Evolutionary conservation across 1,284 basidiomycete genomes (phyloP).

Genomic region (Malassezia sympodialis): DNA sequence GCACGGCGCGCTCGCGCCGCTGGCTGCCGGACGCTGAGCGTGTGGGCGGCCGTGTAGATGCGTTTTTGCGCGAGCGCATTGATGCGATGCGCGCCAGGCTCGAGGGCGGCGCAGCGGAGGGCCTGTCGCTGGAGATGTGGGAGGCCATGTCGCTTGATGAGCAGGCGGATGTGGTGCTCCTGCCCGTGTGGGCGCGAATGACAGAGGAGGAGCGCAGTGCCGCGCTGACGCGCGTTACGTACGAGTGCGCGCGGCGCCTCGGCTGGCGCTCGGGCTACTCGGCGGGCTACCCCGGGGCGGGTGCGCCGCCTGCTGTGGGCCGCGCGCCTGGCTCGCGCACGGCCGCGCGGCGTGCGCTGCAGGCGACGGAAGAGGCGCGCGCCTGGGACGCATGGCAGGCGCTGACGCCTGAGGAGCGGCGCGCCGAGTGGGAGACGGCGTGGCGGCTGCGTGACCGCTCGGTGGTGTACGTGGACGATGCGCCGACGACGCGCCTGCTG

Average conservation of each 20-base stretch:
- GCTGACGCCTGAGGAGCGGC: slow-evolving; percentile 21
- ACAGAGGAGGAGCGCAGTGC: slow-evolving; percentile 14
- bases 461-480: slow-evolving; percentile 39
- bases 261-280: slow-evolving; percentile 45
- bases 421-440: slow-evolving; percentile 29
- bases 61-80: slow-evolving; percentile 14
- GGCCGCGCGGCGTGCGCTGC: slow-evolving; percentile 21
- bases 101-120: not conserved
- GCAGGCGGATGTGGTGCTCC: slow-evolving; percentile 25
- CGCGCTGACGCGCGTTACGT: slow-evolving; percentile 22
- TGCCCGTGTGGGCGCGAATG: slow-evolving; percentile 22
- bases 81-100: slow-evolving; percentile 13
- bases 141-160: slow-evolving; percentile 23
- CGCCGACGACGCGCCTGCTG: slow-evolving; percentile 26
- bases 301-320: not conserved
- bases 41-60: slow-evolving; percentile 8
- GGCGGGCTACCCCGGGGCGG: slow-evolving; percentile 30
- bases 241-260: slow-evolving; percentile 30
- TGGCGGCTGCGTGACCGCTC: slow-evolving; percentile 43
- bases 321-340: slow-evolving; percentile 13
- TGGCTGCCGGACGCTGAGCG: slow-evolving; percentile 10
- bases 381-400: slow-evolving; percentile 37
- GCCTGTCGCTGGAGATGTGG: slow-evolving; percentile 12
- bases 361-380: slow-evolving; percentile 19
- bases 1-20: slow-evolving; percentile 15